Conservation (phyloP, 2,329 filamentous ascomycete species). For the Juglanconis juglandina region DNA sequence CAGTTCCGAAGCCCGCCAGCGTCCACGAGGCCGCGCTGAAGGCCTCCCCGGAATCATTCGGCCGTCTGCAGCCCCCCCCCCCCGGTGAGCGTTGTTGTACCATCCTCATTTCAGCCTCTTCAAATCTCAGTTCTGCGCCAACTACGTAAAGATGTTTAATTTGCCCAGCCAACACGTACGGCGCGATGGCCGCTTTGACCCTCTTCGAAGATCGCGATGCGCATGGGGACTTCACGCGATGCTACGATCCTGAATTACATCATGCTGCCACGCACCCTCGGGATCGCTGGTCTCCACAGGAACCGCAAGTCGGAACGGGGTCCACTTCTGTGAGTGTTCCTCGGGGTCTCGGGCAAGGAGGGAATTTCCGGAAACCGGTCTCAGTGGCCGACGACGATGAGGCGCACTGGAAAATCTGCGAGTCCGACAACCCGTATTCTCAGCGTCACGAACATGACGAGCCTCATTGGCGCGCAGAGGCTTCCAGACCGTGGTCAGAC, state of each 20-base stretch:
- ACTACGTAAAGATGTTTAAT: not conserved
- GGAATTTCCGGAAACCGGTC: not conserved
- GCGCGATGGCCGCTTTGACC: not conserved
- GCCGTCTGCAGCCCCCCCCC: not conserved
- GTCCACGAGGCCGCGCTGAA: not conserved
- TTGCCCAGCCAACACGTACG: not conserved
- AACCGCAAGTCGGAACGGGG: not conserved
- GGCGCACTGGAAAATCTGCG: not conserved
- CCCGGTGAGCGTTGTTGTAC: not conserved
- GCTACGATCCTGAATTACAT: not conserved
- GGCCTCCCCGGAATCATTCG: not conserved
- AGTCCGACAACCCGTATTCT: not conserved
- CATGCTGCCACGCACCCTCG: not conserved
- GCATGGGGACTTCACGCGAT: not conserved
- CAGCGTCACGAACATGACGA: not conserved
- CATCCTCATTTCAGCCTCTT: constrained; percentile 13
- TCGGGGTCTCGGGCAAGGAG: not conserved
- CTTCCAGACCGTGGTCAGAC: not conserved
- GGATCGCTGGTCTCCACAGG: not conserved
- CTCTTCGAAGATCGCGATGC: not conserved
- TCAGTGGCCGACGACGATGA: not conserved
- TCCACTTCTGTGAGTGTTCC: not conserved
- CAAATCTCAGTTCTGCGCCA: not conserved
- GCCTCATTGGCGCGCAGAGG: not conserved
- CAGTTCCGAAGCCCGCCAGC: not conserved